Evolutionary conservation across 495 filamentous ascomycete species (phyloP), one percentile per base, ranked within the genome.

Genomic region (Chaetomium cochliodes): DNA sequence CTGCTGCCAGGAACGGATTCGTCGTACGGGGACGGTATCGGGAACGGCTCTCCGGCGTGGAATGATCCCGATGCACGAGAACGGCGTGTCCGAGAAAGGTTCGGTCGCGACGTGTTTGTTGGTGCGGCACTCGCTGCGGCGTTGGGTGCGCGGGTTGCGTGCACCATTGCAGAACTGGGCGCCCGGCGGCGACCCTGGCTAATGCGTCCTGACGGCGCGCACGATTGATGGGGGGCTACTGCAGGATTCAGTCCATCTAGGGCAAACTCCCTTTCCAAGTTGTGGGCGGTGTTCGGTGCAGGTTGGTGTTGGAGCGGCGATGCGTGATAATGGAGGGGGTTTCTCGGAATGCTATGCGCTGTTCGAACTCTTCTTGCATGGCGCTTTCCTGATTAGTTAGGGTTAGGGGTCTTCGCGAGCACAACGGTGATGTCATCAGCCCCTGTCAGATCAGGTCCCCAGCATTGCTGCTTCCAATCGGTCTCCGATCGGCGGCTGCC

Each of bases 1-100:
- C 65, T 52, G 53, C 60, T 61, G 30, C 33, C 33, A 5, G 64
- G 5, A 2, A 49, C 20, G 15, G 61, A 0, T 18, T 70, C 72
- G 25, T 66, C 51, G 66, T 70, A 71, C 0, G 71, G 65, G 25
- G 60, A 68, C 44, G 70, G 69, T 42, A 71, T 67, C 30, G 79
- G 79, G 9, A 79, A 74, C 58, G 79, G 78, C n/a, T 76, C 78
- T 62, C 80, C 80, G 49, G 80, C 80, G 69, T 81, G 79, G 62
- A 82, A 82, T 16, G 79, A 81, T 47, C 80, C 80, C 11, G 73
- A 69, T 0, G 73, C 74, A 49, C 57, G 69, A 5, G 68, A 49
- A 9, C 73, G 73, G 22, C 52, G 67, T 13, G 69, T 60, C 39
- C 62, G 65, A 9, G 67, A 55, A 25, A 69, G 63, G 20, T 58